A percentile compares a stretch with the other conserved stretches of the same genome.
These are phyloP conservation scores for Cladophialophora carrionii DNA, from an alignment of 2,329 filamentous ascomycete genomes.

Conservation along the genomic window DNA sequence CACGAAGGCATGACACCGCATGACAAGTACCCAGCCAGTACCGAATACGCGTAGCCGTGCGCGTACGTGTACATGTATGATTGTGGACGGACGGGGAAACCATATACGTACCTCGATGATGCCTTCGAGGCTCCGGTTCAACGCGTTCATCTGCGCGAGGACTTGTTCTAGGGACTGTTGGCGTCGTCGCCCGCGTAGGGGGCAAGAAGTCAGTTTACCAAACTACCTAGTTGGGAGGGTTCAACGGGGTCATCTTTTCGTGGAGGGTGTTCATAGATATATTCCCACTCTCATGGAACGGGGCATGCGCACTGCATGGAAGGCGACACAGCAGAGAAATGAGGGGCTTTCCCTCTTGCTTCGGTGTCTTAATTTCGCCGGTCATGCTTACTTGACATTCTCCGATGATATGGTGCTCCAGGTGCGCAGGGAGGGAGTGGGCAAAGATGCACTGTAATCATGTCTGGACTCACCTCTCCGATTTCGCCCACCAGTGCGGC, in stretches of 20 bases:
- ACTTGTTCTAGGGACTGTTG: conserved; percentile 76
- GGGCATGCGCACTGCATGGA: too few species aligned
- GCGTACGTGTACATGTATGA: too few species aligned
- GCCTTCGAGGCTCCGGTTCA: conserved; percentile 89
- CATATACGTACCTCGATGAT: conserved; percentile 74
- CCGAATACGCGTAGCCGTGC: not conserved
- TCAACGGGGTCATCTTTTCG: not conserved
- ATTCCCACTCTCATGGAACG: too few species aligned
- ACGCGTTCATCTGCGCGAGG: conserved; percentile 90
- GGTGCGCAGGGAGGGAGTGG: not conserved
- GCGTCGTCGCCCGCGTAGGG: too few species aligned
- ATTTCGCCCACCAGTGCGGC: conserved; percentile 39
- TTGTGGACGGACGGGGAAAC: too few species aligned
- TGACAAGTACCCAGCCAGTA: not conserved
- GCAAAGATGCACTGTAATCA: not conserved
- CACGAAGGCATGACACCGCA: not conserved
- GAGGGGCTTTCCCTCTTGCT: not conserved
- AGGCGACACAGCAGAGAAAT: not conserved
- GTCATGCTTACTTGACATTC: not conserved
- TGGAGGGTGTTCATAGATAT: not conserved
- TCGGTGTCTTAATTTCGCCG: too few species aligned
- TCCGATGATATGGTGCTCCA: not conserved
- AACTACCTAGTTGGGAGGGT: not conserved
- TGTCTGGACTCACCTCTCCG: conserved; percentile 33
- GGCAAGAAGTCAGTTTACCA: conserved; percentile 7